phyloP scores from a whole-genome alignment of 306 rosid species.

The Bauhinia variegata region DNA sequence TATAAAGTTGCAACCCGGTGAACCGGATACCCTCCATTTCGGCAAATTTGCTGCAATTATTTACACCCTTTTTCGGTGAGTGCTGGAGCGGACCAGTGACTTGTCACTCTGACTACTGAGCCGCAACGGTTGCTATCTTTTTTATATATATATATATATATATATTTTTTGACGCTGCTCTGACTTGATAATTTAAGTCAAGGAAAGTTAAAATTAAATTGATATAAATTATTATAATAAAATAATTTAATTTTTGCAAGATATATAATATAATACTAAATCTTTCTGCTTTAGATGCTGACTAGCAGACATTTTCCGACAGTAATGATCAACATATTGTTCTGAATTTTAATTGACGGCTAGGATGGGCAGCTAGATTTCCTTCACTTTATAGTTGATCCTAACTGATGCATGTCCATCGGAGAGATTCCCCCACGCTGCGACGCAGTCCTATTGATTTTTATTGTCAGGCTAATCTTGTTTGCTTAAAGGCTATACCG shows the following conservation, averaged over 20 bases:
- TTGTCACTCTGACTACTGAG: constrained; percentile 18
- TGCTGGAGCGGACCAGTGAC: not conserved
- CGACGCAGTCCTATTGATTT: constrained; percentile 24
- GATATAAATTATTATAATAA: too few relatives aligned
- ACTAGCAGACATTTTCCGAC: constrained; percentile 27
- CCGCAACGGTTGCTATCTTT: constrained; percentile 35
- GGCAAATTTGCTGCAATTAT: not conserved
- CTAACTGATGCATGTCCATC: constrained; percentile 18
- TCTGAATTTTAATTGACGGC: constrained; percentile 31
- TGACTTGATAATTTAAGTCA: too few relatives aligned
- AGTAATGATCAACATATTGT: not conserved
- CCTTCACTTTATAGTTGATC: not conserved
- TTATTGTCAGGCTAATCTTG: not conserved
- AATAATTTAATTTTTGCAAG: too few relatives aligned
- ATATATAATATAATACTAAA: too few relatives aligned
- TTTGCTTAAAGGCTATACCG: too few relatives aligned
- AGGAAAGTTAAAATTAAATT: too few relatives aligned
- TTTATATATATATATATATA: too few relatives aligned
- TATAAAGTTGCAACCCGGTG: constrained; percentile 33
- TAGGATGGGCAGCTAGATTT: constrained; percentile 31
- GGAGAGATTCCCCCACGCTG: constrained; percentile 1
- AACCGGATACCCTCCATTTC: not conserved
- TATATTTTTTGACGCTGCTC: too few relatives aligned
- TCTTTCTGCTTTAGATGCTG: constrained; percentile 10
- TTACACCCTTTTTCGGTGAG: too few relatives aligned